Evolutionary conservation across 2,329 filamentous ascomycete genomes (phyloP).

Genomic region (Cadophora sp.): DNA sequence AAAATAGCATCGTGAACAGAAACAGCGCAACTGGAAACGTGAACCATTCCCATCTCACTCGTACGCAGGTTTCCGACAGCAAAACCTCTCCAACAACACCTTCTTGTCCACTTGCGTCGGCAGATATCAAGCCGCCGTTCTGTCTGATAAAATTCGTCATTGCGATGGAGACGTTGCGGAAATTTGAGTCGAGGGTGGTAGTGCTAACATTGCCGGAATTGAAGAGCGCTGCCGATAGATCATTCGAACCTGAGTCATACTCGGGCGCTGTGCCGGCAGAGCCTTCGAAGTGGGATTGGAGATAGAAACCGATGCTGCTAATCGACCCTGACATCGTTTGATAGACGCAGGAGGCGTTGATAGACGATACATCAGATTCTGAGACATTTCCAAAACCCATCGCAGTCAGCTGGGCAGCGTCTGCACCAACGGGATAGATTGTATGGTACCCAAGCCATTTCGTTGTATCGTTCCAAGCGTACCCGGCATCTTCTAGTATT

Average conservation of each 20-base stretch:
- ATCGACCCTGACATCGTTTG: background rate
- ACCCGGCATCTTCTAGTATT: background rate
- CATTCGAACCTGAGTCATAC: background rate
- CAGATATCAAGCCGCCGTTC: background rate
- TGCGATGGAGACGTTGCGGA: background rate
- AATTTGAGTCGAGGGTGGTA: background rate
- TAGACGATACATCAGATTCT: background rate
- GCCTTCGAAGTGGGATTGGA: background rate
- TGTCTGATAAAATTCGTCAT: constrained; percentile 11
- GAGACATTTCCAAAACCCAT: background rate
- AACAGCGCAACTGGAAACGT: constrained; percentile 11
- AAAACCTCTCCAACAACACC: background rate
- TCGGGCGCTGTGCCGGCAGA: background rate
- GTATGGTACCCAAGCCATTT: constrained; percentile 10
- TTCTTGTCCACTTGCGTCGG: background rate
- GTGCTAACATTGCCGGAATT: constrained; percentile 10
- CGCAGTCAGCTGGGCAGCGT: background rate
- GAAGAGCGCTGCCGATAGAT: background rate
- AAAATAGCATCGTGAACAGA: constrained; percentile 1
- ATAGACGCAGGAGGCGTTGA: background rate
- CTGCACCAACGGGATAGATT: background rate
- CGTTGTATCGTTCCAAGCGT: background rate
- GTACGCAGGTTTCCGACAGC: constrained; percentile 8
- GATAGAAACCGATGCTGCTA: background rate
- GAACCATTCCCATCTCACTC: constrained; percentile 14